Evolutionary conservation across 139 green algal genomes (phyloP).

Genomic region (Chlorella sp.): DNA sequence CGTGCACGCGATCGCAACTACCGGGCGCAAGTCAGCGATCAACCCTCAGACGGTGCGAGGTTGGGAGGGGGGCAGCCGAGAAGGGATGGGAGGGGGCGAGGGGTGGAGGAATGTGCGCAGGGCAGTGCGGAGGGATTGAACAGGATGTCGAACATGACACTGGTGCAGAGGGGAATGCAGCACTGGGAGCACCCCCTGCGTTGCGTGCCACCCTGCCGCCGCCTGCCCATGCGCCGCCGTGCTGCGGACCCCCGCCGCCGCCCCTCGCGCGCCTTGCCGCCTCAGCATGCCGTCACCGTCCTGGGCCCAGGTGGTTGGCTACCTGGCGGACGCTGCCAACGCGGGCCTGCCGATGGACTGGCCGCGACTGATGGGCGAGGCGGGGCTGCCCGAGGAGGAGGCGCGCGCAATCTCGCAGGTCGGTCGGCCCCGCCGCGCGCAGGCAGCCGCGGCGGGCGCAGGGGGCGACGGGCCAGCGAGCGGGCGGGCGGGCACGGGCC

Average conservation of each 20-base stretch:
- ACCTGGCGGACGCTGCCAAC: conserved; percentile 35
- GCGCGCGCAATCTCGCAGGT: neutral
- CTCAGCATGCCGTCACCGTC: too few species aligned
- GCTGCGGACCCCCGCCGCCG: too few species aligned
- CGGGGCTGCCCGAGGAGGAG: neutral
- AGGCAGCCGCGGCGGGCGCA: neutral
- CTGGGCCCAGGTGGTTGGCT: conserved; percentile 30
- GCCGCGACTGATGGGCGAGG: conserved; percentile 8
- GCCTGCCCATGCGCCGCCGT: too few species aligned
- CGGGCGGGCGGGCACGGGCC: neutral
- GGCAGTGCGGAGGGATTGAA: neutral
- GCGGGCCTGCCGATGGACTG: conserved; percentile 32
- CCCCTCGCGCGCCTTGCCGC: too few species aligned
- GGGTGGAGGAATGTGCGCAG: neutral
- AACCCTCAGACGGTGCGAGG: conserved; percentile 16
- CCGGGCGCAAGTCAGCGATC: conserved; percentile 28
- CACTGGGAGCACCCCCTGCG: too few species aligned
- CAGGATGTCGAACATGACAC: neutral
- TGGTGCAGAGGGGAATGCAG: neutral
- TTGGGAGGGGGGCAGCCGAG: neutral
- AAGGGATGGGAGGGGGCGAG: neutral
- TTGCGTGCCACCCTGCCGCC: too few species aligned
- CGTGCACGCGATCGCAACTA: conserved; percentile 18
- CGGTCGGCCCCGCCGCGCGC: too few species aligned
- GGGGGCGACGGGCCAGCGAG: neutral